phyloP scores from a whole-genome alignment of 75 land plant species.

The Pinus albicaulis region DNA sequence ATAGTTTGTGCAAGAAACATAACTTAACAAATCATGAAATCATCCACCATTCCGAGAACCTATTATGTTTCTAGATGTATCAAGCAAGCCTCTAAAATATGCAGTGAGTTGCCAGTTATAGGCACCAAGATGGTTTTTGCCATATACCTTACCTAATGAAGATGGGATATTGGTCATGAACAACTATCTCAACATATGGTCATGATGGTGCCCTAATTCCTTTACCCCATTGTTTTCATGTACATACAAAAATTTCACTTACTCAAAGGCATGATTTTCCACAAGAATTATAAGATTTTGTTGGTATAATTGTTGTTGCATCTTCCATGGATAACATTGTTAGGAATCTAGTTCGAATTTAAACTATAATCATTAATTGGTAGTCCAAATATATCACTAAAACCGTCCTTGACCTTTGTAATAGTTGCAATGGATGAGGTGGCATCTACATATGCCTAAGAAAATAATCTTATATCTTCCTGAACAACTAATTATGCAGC shows the following conservation, averaged over 20 bases:
- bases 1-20: background rate
- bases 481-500: no score
- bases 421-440: no score
- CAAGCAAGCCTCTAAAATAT: background rate
- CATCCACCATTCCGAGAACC: slow-evolving; percentile 1
- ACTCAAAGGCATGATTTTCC: background rate
- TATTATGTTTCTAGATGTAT: background rate
- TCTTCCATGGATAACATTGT: background rate
- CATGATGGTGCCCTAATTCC: background rate
- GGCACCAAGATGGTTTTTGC: background rate
- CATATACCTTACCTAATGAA: background rate
- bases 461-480: no score
- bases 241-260: background rate
- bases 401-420: no score
- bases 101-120: background rate
- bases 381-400: no score
- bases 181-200: background rate
- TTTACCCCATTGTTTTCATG: background rate
- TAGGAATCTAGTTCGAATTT: background rate
- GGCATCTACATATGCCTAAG: no score
- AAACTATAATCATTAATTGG: no score
- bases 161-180: background rate
- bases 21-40: background rate
- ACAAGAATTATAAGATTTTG: background rate
- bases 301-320: background rate